Conservation (phyloP, 2,329 filamentous ascomycete genomes). For the Colletotrichum neosansevieriae region DNA sequence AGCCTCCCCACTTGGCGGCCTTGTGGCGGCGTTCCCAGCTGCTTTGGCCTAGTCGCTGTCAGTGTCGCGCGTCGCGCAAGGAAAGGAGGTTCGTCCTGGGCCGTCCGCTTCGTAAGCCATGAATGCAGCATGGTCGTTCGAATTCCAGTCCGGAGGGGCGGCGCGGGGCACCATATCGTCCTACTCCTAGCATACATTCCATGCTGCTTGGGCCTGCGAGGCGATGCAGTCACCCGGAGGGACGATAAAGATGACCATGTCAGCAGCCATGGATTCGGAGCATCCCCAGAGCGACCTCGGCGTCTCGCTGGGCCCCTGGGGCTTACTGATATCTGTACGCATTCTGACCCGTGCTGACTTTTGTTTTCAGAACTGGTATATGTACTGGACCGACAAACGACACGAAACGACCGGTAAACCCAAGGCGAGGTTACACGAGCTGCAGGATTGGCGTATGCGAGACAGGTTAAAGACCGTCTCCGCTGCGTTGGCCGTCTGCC, state of each 20-base stretch:
- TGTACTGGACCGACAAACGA: conserved; percentile 99
- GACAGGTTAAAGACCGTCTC: conserved; percentile 97
- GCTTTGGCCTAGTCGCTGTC: conserved; percentile 18
- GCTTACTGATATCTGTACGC: conserved; percentile 16
- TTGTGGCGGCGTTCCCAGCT: conserved; percentile 18
- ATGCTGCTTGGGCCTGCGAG: conserved; percentile 1
- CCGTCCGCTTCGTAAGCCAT: conserved; percentile 1
- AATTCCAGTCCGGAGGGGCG: conserved; percentile 8
- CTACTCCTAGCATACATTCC: conserved; percentile 6
- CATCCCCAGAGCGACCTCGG: background rate
- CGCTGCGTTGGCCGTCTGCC: conserved; percentile 90
- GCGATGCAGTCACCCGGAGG: conserved; percentile 23
- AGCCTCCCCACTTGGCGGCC: conserved; percentile 18
- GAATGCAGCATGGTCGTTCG: background rate
- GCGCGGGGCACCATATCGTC: conserved; percentile 9
- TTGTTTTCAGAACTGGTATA: conserved; percentile 86
- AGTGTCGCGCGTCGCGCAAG: conserved; percentile 9
- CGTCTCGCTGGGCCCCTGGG: conserved; percentile 15
- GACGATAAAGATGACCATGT: conserved; percentile 2
- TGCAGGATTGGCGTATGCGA: conserved; percentile 97
- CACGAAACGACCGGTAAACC: conserved; percentile 95
- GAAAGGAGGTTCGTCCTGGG: background rate
- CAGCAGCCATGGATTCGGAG: background rate
- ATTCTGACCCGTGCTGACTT: conserved; percentile 37
- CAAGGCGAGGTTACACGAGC: conserved; percentile 72